Evolutionary conservation across 2,329 filamentous ascomycete genomes (phyloP), one percentile per base, ranked within the genome.

Genomic region (Neofusicoccum kwambonambiense): DNA sequence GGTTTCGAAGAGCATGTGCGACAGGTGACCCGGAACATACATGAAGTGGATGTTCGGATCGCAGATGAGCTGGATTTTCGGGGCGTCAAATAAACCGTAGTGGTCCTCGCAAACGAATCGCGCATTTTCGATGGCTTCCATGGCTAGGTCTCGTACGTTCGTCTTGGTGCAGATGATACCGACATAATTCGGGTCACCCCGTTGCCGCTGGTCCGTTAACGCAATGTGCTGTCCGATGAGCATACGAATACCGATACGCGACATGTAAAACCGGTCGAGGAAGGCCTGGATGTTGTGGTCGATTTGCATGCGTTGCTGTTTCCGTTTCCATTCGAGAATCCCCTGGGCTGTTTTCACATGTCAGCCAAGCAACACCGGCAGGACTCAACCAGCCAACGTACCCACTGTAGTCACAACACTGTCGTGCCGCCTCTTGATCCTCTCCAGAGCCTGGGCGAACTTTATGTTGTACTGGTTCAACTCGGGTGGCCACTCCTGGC

Each of bases 231-330:
- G 95, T 62, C 95, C 95, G 72, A 99, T 97, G 58, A 99, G 88
- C 95, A 99, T 99, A 72, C 95, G 91, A 71, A 99, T 99, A 69
- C 95, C 95, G 74, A 99, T 99, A 68, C 95, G 92, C 50, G 93
- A 97, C 95, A 99, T 99, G 84, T 99, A 99, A 80, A 99, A 99
- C 66, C 95, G 91, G 80, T 99, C 95, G 69, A 99, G 87, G 83
- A 99, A 99, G 64, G 92, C 90, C 78, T 99, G 95, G 66, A 99
- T 97, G 71, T 93, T 96, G 76, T 93, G 90, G 80, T 98, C 95
- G 74, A 99, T 99, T 76, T 98, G 95, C 90, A 98, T 95, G 62
- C 95, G 89, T 84, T 99, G 95, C 67, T 93, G 88, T 76, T 90
- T 94, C 64, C 94, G 91, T 82, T 99, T 99, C 84, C 96, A 99